phyloP scores from a whole-genome alignment of 192 early-diverging fungal genomes.

The Linnemannia elongata region DNA sequence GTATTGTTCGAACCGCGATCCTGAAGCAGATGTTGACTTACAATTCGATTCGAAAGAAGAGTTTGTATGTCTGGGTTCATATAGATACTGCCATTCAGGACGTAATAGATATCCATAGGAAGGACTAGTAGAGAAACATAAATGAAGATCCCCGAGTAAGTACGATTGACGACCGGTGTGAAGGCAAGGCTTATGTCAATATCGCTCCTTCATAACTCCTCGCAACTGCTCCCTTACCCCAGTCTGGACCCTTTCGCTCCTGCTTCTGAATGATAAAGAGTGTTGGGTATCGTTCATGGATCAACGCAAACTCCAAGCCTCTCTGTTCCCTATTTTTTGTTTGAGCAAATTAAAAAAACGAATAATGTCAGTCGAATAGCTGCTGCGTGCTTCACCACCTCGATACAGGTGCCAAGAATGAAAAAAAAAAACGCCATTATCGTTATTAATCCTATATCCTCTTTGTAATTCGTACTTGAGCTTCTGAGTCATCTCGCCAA shows the following conservation, averaged over 20 bases:
- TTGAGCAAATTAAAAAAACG: background rate
- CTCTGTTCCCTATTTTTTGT: conserved; percentile 70
- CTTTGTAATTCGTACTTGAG: conserved; percentile 51
- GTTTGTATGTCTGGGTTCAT: conserved; percentile 81
- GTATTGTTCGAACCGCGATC: background rate
- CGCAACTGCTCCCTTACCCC: conserved; percentile 49
- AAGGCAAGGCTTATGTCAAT: background rate
- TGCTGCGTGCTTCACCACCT: background rate
- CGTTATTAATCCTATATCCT: background rate
- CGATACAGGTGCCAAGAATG: background rate
- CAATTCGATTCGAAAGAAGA: conserved; percentile 75
- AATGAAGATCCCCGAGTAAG: background rate
- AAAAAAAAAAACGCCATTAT: background rate
- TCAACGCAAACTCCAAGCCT: conserved; percentile 83
- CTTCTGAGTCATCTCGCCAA: conserved; percentile 63
- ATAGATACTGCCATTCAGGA: conserved; percentile 79
- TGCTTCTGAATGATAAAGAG: conserved; percentile 83
- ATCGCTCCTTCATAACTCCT: background rate
- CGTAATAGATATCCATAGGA: conserved; percentile 76
- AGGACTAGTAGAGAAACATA: conserved; percentile 47
- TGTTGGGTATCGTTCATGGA: conserved; percentile 73
- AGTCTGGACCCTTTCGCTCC: conserved; percentile 67
- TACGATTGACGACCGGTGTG: background rate
- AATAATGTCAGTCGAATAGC: background rate
- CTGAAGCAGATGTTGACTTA: conserved; percentile 46